Evolutionary conservation across 148 eudicot genomes (phyloP), one percentile per base, ranked within the genome.

Genomic region (Chenopodium formosanum): DNA sequence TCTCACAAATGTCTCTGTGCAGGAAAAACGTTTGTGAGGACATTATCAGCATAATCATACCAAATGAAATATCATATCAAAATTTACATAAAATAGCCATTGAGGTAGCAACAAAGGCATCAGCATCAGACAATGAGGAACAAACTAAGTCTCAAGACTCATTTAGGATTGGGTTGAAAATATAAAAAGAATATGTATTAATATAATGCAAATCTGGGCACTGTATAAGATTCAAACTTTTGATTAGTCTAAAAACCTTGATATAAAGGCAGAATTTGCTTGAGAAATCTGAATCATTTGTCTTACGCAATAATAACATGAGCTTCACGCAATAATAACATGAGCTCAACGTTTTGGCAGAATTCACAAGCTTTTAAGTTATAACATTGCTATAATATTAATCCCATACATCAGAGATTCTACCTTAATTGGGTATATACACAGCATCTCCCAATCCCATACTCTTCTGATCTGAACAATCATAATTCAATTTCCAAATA

Each of bases 1-100:
- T 90, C 98, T 91, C 20, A 95, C 98, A 88, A 92, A 95, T 85
- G 98, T 95, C 92, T 95, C 98, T 95, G 98, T 29, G n/a, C 22
- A 78, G 20, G 9, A 64, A 14, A 64, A 72, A 52, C 31, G 20
- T 52, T 58, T 12, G 71, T 23, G 17, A 50, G 46, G 65, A 16
- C 22, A 9, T 77, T 4, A 40, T 27, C 62, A 74, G n/a, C 56
- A 78, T 14, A 47, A 14, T 64, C 52, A 64, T 12, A 58, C 44
- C n/a, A 47, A 58, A 48, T 9, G 14, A 2, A 67, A 31, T 52
- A 14, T 22, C 10, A 67, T 48, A 67, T 66, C n/a, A 0, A 29
- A 47, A 66, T 22, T 23, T 25, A 47, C 76, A 73, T 44, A 29
- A 8, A 8, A 60, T 62, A 62, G 46, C 50, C 46, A 74, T 37